Percentiles rank a stretch among this genome's conserved stretches.
Conservation (phyloP, 495 filamentous ascomycete genomes). For the Neurospora sublineolata region DNA sequence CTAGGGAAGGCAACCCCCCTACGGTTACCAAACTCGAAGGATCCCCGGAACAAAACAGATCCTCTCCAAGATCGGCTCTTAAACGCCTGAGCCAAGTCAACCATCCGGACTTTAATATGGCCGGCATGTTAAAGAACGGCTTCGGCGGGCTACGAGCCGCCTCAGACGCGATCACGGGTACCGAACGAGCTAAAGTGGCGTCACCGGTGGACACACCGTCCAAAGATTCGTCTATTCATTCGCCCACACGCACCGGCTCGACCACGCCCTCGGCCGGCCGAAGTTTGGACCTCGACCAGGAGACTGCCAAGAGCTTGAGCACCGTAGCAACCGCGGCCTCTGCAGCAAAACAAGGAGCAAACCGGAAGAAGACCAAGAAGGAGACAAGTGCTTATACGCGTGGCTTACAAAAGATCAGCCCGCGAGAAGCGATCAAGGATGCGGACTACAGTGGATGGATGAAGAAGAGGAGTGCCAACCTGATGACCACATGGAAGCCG, state of each 20-base stretch:
- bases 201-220: slow-evolving; percentile 46
- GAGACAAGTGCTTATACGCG: slow-evolving; percentile 87
- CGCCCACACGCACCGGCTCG: slow-evolving; percentile 64
- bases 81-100: slow-evolving; percentile 39
- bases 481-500: slow-evolving; percentile 95
- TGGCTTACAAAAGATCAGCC: slow-evolving; percentile 71
- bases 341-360: slow-evolving; percentile 26
- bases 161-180: slow-evolving; percentile 64
- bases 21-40: slow-evolving; percentile 60
- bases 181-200: slow-evolving; percentile 43
- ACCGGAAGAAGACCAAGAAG: slow-evolving; percentile 65
- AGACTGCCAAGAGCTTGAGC: slow-evolving; percentile 45
- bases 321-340: slow-evolving; percentile 32
- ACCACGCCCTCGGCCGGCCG: slow-evolving; percentile 75
- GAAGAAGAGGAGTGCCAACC: slow-evolving; percentile 93
- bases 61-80: slow-evolving; percentile 33
- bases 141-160: slow-evolving; percentile 62
- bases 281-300: slow-evolving; percentile 67
- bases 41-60: slow-evolving; percentile 43
- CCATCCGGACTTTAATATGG: slow-evolving; percentile 39
- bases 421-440: slow-evolving; percentile 70
- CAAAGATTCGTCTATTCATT: slow-evolving; percentile 56
- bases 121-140: slow-evolving; percentile 22
- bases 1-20: slow-evolving; percentile 39
- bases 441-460: slow-evolving; percentile 98